Evolutionary conservation across 202 grass and related monocot genomes (phyloP).

Genomic region (Setaria viridis): DNA sequence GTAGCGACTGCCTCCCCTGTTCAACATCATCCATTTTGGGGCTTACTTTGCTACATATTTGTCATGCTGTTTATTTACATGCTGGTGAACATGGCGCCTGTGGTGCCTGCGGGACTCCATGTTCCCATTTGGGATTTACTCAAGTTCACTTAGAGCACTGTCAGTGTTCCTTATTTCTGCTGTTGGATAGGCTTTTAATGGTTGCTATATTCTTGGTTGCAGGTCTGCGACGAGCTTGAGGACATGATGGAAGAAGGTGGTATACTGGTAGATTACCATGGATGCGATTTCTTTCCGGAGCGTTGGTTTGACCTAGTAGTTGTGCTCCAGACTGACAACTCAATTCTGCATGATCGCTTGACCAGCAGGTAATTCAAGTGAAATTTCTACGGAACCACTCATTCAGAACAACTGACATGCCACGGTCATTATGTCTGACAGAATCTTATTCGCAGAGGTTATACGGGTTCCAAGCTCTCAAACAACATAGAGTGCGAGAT

Average conservation of each 20-base stretch:
- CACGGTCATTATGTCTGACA: constrained; percentile 14
- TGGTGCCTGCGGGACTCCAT: not conserved
- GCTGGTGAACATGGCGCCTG: too few relatives aligned
- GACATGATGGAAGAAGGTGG: constrained; percentile 90
- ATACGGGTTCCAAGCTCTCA: constrained; percentile 83
- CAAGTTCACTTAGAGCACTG: not conserved
- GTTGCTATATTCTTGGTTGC: constrained; percentile 5
- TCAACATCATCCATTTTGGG: too few relatives aligned
- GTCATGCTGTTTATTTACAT: too few relatives aligned
- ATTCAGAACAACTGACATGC: not conserved
- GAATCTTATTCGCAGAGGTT: constrained; percentile 59
- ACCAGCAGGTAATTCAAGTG: constrained; percentile 64
- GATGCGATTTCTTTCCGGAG: constrained; percentile 96
- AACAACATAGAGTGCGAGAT: constrained; percentile 98
- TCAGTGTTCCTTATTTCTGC: not conserved
- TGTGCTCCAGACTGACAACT: constrained; percentile 93
- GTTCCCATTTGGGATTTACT: not conserved
- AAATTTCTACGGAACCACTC: not conserved
- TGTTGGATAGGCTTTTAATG: constrained; percentile 5
- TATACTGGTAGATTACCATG: constrained; percentile 92
- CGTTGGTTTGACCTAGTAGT: constrained; percentile 96
- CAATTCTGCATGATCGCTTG: constrained; percentile 92
- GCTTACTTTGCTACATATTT: too few relatives aligned
- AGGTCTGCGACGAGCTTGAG: constrained; percentile 93
- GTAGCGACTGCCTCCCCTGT: too few relatives aligned